phyloP scores from a whole-genome alignment of 2,329 filamentous ascomycete species.

The Penicillium glabrum region DNA sequence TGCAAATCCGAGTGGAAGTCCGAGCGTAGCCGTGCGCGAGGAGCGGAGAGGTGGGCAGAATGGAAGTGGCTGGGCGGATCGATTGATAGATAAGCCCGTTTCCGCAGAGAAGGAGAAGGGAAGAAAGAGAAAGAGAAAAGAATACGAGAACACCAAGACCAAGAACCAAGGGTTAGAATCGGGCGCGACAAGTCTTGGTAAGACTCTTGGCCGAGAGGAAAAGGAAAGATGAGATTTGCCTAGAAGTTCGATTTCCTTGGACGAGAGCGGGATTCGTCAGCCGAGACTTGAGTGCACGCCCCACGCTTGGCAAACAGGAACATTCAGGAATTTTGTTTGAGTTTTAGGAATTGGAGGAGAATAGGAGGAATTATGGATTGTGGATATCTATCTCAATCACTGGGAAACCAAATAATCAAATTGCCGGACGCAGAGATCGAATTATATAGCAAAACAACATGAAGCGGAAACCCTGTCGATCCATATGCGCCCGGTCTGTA shows the following conservation, averaged over 20 bases:
- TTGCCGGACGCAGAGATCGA: background rate
- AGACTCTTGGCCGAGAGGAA: constrained; percentile 18
- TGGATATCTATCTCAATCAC: background rate
- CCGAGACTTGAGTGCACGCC: constrained; percentile 19
- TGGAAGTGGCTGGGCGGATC: background rate
- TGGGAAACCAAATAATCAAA: background rate
- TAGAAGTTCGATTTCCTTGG: constrained; percentile 7
- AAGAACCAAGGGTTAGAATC: constrained; percentile 5
- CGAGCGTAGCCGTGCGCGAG: constrained; percentile 1
- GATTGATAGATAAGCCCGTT: background rate
- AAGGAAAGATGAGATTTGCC: background rate
- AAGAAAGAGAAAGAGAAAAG: constrained; percentile 1
- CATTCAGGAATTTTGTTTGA: background rate
- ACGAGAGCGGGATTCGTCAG: constrained; percentile 27
- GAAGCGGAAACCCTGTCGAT: constrained; percentile 2
- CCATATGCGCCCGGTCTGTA: background rate
- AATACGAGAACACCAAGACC: background rate
- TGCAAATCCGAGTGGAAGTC: background rate
- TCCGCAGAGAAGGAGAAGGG: background rate
- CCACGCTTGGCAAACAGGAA: constrained; percentile 23
- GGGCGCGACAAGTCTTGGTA: constrained; percentile 11
- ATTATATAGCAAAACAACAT: background rate
- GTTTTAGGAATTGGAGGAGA: background rate
- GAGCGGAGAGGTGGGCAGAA: constrained; percentile 1
- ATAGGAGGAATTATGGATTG: background rate